These are phyloP conservation scores for Ambrosia hybrid DNA, from an alignment of 140 eudicot genomes.

Conservation along the genomic window DNA sequence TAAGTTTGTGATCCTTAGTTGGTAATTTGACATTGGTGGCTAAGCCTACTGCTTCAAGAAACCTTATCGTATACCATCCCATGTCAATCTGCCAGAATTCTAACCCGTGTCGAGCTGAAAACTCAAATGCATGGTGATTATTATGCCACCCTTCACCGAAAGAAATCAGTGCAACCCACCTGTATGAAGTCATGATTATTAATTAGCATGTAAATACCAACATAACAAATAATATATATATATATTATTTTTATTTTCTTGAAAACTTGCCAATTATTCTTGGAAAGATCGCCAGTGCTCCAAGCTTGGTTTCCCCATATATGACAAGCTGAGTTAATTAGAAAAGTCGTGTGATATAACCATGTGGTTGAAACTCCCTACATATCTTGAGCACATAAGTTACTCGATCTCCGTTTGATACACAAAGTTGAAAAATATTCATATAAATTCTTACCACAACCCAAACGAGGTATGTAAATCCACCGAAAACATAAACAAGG, in stretches of 20 bases:
- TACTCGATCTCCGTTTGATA: not conserved
- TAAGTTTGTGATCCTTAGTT: not conserved
- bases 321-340: slow-evolving; percentile 81
- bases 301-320: slow-evolving; percentile 75
- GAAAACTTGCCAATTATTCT: slow-evolving; percentile 53
- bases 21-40: not conserved
- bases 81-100: slow-evolving; percentile 83
- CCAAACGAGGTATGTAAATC: not conserved
- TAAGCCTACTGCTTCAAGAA: not conserved
- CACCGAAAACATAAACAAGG: not conserved
- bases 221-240: too few relatives aligned
- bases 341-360: slow-evolving; percentile 66
- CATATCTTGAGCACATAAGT: not conserved
- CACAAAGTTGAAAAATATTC: not conserved
- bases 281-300: slow-evolving; percentile 64
- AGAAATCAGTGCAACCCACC: slow-evolving; percentile 82
- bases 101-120: slow-evolving; percentile 73
- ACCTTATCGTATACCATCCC: not conserved
- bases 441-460: slow-evolving; percentile 21
- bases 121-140: slow-evolving; percentile 81
- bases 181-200: too few relatives aligned
- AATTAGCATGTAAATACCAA: too few relatives aligned
- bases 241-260: not conserved
- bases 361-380: slow-evolving; percentile 62
- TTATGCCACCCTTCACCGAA: slow-evolving; percentile 92